phyloP scores from a whole-genome alignment of 2,329 filamentous ascomycete species.

The Colletotrichum horii region DNA sequence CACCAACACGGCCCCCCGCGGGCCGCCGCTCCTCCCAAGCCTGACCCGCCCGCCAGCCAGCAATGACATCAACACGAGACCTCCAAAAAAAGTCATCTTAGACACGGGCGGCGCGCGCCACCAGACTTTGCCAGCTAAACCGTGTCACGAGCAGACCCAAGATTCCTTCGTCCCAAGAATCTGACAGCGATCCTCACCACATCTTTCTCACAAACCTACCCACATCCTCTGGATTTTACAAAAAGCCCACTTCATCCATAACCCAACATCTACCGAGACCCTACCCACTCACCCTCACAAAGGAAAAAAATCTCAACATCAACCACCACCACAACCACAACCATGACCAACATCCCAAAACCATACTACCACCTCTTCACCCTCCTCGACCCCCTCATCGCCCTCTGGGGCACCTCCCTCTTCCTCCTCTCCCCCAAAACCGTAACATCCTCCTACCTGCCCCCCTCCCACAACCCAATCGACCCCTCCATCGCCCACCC shows the following conservation, averaged over 20 bases:
- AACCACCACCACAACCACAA: background rate
- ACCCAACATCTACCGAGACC: background rate
- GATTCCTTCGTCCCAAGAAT: background rate
- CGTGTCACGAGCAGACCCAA: background rate
- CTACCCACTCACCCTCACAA: background rate
- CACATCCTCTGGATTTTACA: background rate
- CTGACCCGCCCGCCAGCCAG: background rate
- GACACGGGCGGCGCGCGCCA: background rate
- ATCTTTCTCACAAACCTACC: background rate
- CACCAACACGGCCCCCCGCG: background rate
- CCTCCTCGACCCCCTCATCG: conserved; percentile 6
- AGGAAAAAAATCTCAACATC: background rate
- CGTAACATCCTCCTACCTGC: background rate
- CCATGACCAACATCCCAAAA: background rate
- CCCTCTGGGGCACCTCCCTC: conserved; percentile 5
- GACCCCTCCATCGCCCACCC: background rate
- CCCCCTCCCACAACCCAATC: background rate
- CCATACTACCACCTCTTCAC: background rate
- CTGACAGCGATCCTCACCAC: background rate
- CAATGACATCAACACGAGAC: background rate
- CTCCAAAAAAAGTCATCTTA: background rate
- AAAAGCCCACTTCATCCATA: background rate
- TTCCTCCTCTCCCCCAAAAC: conserved; percentile 1
- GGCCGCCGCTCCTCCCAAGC: background rate
- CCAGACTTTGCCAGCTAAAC: background rate